Evolutionary conservation across 441 rosid species (phyloP).

Genomic region (Gossypium lobatum): DNA sequence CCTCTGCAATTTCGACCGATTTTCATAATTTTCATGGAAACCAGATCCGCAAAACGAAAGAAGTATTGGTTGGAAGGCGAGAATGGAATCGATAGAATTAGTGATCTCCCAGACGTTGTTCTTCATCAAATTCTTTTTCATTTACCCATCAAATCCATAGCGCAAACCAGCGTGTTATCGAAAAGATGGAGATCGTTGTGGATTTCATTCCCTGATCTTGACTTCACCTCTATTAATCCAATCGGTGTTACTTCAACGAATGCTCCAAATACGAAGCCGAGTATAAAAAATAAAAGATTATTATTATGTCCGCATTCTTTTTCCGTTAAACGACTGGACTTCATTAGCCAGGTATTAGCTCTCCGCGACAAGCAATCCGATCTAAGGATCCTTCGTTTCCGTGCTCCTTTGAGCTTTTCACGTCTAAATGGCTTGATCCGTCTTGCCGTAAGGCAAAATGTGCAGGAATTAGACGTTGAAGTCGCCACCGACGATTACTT

Average conservation of each 20-base stretch:
- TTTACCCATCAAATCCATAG: slow-evolving; percentile 56
- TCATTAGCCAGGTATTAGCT: slow-evolving; percentile 37
- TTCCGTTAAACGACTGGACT: slow-evolving; percentile 23
- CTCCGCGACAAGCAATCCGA: slow-evolving; percentile 42
- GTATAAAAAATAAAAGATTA: neutral
- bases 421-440: slow-evolving; percentile 63
- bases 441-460: slow-evolving; percentile 54
- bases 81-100: slow-evolving; percentile 40
- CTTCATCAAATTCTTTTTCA: slow-evolving; percentile 54
- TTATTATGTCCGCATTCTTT: slow-evolving; percentile 7
- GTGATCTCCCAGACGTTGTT: slow-evolving; percentile 59
- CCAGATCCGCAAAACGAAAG: slow-evolving; percentile 60
- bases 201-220: slow-evolving; percentile 81
- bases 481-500: slow-evolving; percentile 73
- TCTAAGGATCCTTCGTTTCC: slow-evolving; percentile 55
- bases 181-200: slow-evolving; percentile 66
- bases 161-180: slow-evolving; percentile 47
- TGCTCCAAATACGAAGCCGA: neutral
- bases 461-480: slow-evolving; percentile 63
- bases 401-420: slow-evolving; percentile 48
- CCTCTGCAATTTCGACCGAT: neutral
- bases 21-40: slow-evolving; percentile 42
- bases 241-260: neutral
- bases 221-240: slow-evolving; percentile 49
- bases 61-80: slow-evolving; percentile 25